phyloP scores from a whole-genome alignment of 768 basidiomycete species.

The Panaeolus cyanescens region DNA sequence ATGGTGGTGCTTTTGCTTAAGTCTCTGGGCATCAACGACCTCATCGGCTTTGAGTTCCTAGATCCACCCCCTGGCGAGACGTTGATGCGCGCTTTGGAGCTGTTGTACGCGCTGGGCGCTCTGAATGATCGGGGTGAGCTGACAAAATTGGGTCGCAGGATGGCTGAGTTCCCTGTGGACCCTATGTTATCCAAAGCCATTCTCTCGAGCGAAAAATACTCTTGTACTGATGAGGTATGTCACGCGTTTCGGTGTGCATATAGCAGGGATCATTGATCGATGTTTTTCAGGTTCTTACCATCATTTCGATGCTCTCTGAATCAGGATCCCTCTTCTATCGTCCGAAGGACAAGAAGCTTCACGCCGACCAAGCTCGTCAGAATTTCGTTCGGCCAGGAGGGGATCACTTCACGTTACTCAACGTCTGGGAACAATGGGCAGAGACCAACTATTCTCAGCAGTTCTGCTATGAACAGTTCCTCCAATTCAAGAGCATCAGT shows the following conservation, averaged over 20 bases:
- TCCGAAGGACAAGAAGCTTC: conserved; percentile 97
- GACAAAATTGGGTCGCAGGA: conserved; percentile 94
- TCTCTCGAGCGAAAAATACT: conserved; percentile 92
- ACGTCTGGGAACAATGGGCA: conserved; percentile 99
- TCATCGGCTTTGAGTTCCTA: conserved; percentile 98
- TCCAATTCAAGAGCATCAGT: conserved; percentile 93
- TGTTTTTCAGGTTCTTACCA: conserved; percentile 76
- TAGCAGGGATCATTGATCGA: background rate
- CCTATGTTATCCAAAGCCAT: conserved; percentile 97
- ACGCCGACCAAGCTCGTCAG: conserved; percentile 96
- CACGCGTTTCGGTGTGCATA: conserved; percentile 23
- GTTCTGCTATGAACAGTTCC: conserved; percentile 94
- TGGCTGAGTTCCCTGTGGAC: conserved; percentile 99
- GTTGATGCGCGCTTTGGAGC: conserved; percentile 90
- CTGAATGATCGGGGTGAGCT: conserved; percentile 95
- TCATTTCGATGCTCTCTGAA: conserved; percentile 96
- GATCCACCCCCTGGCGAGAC: conserved; percentile 98
- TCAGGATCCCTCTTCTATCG: conserved; percentile 94
- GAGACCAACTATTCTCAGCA: conserved; percentile 97
- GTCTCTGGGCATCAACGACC: conserved; percentile 96
- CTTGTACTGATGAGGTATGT: conserved; percentile 98
- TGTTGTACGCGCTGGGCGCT: conserved; percentile 94
- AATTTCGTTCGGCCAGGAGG: conserved; percentile 96
- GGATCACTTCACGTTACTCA: conserved; percentile 96
- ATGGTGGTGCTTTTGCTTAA: conserved; percentile 96